These are phyloP conservation scores for Sporisorium exsertum DNA, from an alignment of 1,284 basidiomycete species.

Conservation along the genomic window DNA sequence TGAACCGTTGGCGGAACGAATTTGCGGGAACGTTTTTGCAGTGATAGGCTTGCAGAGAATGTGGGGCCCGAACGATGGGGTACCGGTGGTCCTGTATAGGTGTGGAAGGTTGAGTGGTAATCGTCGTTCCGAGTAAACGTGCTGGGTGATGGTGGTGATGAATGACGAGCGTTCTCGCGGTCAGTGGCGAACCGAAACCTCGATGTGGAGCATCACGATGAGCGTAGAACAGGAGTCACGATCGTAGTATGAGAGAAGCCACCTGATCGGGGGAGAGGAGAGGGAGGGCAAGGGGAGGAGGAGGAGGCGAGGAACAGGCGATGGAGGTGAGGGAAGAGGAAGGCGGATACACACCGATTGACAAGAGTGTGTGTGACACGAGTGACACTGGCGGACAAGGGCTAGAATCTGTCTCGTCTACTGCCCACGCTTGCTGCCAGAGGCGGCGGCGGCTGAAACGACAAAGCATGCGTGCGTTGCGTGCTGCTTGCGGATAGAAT, in stretches of 20 bases:
- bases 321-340: neutral
- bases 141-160: neutral
- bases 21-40: neutral
- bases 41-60: neutral
- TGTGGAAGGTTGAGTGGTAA: no score
- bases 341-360: neutral
- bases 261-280: neutral
- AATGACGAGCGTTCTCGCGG: slow-evolving; percentile 9
- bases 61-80: neutral
- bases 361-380: neutral
- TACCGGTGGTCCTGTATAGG: neutral
- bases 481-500: neutral
- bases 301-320: neutral
- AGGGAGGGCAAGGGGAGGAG: neutral
- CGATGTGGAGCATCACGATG: slow-evolving; percentile 12
- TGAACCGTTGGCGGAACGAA: neutral
- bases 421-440: neutral
- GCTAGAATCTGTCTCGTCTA: slow-evolving; percentile 5
- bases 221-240: neutral
- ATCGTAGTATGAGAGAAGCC: neutral
- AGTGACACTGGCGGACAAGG: neutral
- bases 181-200: slow-evolving; percentile 5
- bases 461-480: neutral
- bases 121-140: neutral
- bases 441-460: neutral